These are phyloP conservation scores for Salmacisia buchloeana DNA, from an alignment of 1,284 basidiomycete species.

Conservation along the genomic window DNA sequence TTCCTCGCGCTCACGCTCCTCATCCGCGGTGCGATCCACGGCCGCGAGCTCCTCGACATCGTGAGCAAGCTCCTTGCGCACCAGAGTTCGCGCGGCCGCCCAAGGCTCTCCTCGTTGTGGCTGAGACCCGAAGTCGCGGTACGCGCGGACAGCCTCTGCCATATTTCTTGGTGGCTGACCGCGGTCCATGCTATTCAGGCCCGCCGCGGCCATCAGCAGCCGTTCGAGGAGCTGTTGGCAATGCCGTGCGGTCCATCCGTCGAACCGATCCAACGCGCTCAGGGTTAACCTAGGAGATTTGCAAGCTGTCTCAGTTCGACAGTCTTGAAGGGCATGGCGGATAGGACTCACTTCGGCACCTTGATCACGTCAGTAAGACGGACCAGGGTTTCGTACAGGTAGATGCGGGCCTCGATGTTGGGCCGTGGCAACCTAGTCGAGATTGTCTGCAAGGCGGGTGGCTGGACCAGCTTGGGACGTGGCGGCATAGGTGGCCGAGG, in stretches of 20 bases:
- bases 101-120: constrained; percentile 1
- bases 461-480: not conserved
- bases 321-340: too few relatives aligned
- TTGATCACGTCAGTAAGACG: constrained; percentile 3
- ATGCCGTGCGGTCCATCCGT: not conserved
- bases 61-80: not conserved
- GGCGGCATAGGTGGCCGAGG: not conserved
- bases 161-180: not conserved
- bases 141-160: not conserved
- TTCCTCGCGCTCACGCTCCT: constrained; percentile 1
- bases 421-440: not conserved
- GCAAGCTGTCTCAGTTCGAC: too few relatives aligned
- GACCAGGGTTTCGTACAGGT: constrained; percentile 8
- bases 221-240: constrained; percentile 6
- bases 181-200: not conserved
- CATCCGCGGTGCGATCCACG: not conserved
- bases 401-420: constrained; percentile 5
- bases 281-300: not conserved
- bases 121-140: not conserved
- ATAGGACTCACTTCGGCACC: constrained; percentile 2
- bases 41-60: not conserved
- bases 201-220: not conserved
- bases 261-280: not conserved
- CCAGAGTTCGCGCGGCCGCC: not conserved
- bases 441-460: not conserved